Evolutionary conservation across 2,329 filamentous ascomycete genomes (phyloP).

Genomic region (Truncatella angustata): DNA sequence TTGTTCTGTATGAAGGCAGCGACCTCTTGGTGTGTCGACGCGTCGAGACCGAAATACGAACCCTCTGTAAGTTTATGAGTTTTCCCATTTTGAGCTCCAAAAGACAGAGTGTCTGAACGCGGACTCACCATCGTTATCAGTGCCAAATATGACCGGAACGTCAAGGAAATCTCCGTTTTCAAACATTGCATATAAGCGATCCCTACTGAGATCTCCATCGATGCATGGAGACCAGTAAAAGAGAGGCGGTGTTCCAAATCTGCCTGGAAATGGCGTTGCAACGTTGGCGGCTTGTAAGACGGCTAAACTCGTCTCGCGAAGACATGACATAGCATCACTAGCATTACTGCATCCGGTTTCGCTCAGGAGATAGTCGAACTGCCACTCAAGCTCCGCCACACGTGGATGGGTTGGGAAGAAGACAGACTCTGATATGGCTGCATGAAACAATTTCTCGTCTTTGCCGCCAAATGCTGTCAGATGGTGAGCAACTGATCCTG

Average conservation of each 20-base stretch:
- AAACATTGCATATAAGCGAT: constrained; percentile 40
- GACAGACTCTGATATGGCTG: constrained; percentile 44
- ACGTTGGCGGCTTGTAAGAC: constrained; percentile 40
- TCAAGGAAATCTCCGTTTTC: constrained; percentile 36
- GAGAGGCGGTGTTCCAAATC: constrained; percentile 29
- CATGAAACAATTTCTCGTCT: constrained; percentile 44
- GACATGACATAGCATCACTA: constrained; percentile 37
- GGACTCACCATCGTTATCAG: constrained; percentile 40
- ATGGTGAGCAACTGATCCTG: constrained; percentile 54
- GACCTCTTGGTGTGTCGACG: constrained; percentile 32
- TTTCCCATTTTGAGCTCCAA: no score
- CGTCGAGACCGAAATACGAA: constrained; percentile 41
- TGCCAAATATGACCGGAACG: constrained; percentile 45
- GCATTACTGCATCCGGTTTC: constrained; percentile 34
- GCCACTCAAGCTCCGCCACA: constrained; percentile 44
- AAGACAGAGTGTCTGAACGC: no score
- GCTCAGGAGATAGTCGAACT: constrained; percentile 38
- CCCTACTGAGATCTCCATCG: constrained; percentile 44
- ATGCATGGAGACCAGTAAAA: constrained; percentile 53
- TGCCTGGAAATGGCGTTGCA: constrained; percentile 37
- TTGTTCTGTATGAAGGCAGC: constrained; percentile 43
- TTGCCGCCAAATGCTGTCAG: constrained; percentile 43
- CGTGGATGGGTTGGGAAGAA: constrained; percentile 49
- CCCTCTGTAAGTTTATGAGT: constrained; percentile 38
- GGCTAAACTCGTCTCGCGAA: constrained; percentile 34